phyloP scores from a whole-genome alignment of 208 protist genomes.

The Tritrichomonas musculus region DNA sequence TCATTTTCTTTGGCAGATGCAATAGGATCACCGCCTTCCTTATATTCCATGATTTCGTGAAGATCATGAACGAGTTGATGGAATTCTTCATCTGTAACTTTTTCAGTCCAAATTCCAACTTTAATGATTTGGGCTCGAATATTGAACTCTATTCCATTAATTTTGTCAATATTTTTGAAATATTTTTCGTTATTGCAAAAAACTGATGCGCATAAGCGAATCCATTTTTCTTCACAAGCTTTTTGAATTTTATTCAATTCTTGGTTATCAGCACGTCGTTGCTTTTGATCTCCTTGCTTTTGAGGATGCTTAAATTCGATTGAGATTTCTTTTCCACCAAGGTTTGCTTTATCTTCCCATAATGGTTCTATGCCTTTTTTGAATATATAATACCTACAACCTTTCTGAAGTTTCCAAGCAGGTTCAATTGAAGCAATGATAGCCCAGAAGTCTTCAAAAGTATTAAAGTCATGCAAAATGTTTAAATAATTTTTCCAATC shows the following conservation, averaged over 20 bases:
- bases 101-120: background rate
- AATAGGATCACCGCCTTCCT: too few relatives aligned
- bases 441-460: background rate
- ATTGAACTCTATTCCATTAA: constrained; percentile 7
- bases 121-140: background rate
- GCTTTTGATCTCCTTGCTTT: background rate
- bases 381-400: background rate
- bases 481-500: background rate
- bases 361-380: background rate
- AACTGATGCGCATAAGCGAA: background rate
- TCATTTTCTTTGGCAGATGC: too few relatives aligned
- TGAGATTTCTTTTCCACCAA: background rate
- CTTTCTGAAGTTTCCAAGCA: background rate
- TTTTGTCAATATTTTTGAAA: background rate
- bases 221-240: background rate
- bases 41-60: too few relatives aligned
- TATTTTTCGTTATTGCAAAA: background rate
- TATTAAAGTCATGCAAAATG: background rate
- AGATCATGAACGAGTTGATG: too few relatives aligned
- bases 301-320: background rate
- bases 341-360: background rate
- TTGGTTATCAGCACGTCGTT: background rate
- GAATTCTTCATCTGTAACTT: background rate
- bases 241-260: background rate
- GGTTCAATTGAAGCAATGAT: background rate